These are phyloP conservation scores for Carex arenaria DNA, from an alignment of 202 grass and related monocot genomes.

Conservation along the genomic window DNA sequence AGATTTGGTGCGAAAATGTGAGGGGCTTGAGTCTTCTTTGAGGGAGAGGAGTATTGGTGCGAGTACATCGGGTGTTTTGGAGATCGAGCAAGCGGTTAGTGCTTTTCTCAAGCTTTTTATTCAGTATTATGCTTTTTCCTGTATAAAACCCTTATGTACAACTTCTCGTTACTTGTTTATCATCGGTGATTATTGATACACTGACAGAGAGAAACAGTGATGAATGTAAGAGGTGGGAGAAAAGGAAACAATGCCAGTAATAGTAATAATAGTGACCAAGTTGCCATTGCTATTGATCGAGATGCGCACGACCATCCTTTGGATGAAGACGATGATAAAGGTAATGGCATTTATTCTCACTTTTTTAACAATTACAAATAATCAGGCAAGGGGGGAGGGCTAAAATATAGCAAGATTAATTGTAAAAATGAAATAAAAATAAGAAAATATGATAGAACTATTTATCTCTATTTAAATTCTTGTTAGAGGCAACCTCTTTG, in stretches of 20 bases:
- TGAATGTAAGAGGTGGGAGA: conserved; percentile 40
- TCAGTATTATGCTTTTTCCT: background rate
- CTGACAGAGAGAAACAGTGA: conserved; percentile 8
- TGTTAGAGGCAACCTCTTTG: conserved; percentile 9
- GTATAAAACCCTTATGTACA: conserved; percentile 11
- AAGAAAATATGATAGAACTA: conserved; percentile 1
- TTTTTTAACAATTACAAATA: conserved; percentile 17
- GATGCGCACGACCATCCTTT: conserved; percentile 42
- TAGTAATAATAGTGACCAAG: conserved; percentile 47
- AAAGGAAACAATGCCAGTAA: conserved; percentile 50
- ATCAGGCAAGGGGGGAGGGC: background rate
- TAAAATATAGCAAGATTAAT: background rate
- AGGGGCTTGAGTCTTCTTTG: conserved; percentile 64
- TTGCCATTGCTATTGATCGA: conserved; percentile 64
- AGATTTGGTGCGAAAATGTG: conserved; percentile 60
- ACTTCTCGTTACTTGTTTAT: conserved; percentile 25
- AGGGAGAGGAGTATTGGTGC: conserved; percentile 59
- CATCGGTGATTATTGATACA: background rate
- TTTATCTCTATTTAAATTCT: conserved; percentile 29
- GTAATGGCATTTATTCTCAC: conserved; percentile 25
- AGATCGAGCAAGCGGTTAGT: conserved; percentile 75
- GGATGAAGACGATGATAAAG: conserved; percentile 97
- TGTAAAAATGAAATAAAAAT: background rate
- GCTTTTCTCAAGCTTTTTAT: conserved; percentile 18
- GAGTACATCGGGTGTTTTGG: conserved; percentile 53